These are phyloP conservation scores for Lumnitzera racemosa DNA, from an alignment of 345 rosid genomes.

Conservation along the genomic window DNA sequence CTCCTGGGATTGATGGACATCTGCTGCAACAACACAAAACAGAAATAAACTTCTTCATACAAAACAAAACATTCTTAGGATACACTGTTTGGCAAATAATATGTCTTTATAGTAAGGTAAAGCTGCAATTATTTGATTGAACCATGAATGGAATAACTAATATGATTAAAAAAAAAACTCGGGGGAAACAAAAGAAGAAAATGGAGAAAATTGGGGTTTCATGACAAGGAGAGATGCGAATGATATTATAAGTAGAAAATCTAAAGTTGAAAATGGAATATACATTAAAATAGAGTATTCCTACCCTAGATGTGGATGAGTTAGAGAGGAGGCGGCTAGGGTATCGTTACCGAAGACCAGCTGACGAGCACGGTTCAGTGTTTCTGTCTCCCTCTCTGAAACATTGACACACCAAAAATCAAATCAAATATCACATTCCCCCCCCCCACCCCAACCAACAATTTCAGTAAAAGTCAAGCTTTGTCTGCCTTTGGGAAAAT, in stretches of 20 bases:
- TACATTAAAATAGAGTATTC: not conserved
- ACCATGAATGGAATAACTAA: too few relatives aligned
- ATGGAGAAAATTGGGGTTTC: too few relatives aligned
- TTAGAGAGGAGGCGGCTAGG: slow-evolving; percentile 39
- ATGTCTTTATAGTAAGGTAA: too few relatives aligned
- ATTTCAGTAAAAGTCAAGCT: not conserved
- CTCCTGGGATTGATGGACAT: slow-evolving; percentile 35
- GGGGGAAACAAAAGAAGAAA: not conserved
- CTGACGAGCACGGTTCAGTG: slow-evolving; percentile 97
- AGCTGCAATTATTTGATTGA: too few relatives aligned
- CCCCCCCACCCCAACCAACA: not conserved
- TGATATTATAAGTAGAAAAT: not conserved
- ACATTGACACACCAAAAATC: slow-evolving; percentile 15
- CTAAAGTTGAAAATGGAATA: too few relatives aligned
- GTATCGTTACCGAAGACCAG: slow-evolving; percentile 73
- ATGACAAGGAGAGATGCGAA: not conserved
- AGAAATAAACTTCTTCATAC: too few relatives aligned
- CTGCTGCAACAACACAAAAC: slow-evolving; percentile 18
- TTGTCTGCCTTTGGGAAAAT: too few relatives aligned
- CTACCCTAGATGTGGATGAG: slow-evolving; percentile 38
- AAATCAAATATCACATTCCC: slow-evolving; percentile 6
- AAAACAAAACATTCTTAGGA: too few relatives aligned
- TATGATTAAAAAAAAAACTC: too few relatives aligned
- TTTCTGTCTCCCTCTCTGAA: slow-evolving; percentile 96
- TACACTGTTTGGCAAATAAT: too few relatives aligned